Percentiles rank a stretch among this genome's conserved stretches.
These are phyloP conservation scores for Ganoderma meredithae DNA, from an alignment of 1,284 basidiomycete genomes.

Conservation along the genomic window DNA sequence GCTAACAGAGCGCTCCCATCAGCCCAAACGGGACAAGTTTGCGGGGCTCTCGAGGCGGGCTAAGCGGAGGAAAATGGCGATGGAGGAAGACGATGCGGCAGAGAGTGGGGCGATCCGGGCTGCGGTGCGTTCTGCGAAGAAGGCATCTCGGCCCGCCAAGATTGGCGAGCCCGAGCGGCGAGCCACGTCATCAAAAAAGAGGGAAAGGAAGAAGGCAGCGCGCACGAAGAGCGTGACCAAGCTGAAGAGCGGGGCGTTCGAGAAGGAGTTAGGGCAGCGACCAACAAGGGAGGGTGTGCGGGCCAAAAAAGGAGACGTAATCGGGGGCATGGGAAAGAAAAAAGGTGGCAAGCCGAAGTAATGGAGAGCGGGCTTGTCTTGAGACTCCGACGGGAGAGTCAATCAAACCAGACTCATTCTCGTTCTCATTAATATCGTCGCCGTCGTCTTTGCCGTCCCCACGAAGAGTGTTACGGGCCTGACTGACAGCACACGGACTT, in stretches of 20 bases:
- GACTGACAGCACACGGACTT: neutral
- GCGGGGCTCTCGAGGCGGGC: constrained; percentile 84
- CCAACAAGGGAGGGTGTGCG: constrained; percentile 44
- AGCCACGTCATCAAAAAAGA: constrained; percentile 30
- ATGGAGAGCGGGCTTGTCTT: constrained; percentile 26
- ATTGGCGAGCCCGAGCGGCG: constrained; percentile 50
- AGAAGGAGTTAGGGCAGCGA: constrained; percentile 44
- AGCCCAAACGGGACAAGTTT: constrained; percentile 80
- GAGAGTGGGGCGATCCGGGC: constrained; percentile 67
- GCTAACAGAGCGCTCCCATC: constrained; percentile 25
- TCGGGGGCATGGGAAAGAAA: constrained; percentile 60
- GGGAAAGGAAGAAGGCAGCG: constrained; percentile 36
- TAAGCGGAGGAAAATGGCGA: constrained; percentile 87
- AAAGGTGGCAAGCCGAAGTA: constrained; percentile 51
- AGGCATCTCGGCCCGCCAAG: constrained; percentile 65
- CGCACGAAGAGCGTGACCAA: constrained; percentile 29
- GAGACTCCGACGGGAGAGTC: neutral
- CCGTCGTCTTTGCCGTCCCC: neutral
- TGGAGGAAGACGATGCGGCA: constrained; percentile 72
- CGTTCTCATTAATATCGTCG: too few species aligned
- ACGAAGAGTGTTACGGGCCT: neutral
- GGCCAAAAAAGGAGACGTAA: constrained; percentile 47
- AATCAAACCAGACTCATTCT: constrained; percentile 2
- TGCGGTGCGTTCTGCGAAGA: constrained; percentile 88
- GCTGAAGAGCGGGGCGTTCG: constrained; percentile 38